Percentiles rank a stretch among this genome's conserved stretches.
Evolutionary conservation across 495 filamentous ascomycete genomes (phyloP).

Genomic region (Echria macrotheca): DNA sequence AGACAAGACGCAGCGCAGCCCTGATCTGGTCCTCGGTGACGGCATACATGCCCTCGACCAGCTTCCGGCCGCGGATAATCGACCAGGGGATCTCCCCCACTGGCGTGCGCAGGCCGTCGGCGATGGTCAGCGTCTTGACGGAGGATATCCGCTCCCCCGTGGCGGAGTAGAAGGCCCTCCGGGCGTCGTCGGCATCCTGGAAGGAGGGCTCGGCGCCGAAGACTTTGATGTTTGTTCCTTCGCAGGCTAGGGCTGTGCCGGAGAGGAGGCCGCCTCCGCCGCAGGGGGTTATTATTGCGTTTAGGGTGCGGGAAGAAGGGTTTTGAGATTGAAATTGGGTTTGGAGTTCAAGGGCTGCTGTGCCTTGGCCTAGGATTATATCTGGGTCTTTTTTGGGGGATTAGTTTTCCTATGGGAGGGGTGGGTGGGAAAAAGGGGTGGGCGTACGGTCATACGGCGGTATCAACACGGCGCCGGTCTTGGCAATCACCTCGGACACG

Average conservation of each 20-base stretch:
- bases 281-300: slow-evolving; percentile 80
- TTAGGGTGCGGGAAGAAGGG: slow-evolving; percentile 35
- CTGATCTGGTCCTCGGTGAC: slow-evolving; percentile 83
- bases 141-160: slow-evolving; percentile 52
- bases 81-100: slow-evolving; percentile 74
- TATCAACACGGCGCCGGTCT: slow-evolving; percentile 70
- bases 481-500: slow-evolving; percentile 55
- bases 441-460: slow-evolving; percentile 89
- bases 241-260: slow-evolving; percentile 72
- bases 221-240: slow-evolving; percentile 59
- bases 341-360: slow-evolving; percentile 76
- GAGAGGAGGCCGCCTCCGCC: slow-evolving; percentile 86
- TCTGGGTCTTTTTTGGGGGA: too few relatives aligned
- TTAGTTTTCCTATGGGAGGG: too few relatives aligned
- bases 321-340: slow-evolving; percentile 49
- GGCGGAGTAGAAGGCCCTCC: slow-evolving; percentile 57
- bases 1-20: slow-evolving; percentile 65
- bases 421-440: too few relatives aligned
- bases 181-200: slow-evolving; percentile 78
- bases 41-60: slow-evolving; percentile 67
- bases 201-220: slow-evolving; percentile 91
- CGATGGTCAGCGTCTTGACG: slow-evolving; percentile 77
- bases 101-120: slow-evolving; percentile 83
- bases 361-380: slow-evolving; percentile 89
- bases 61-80: slow-evolving; percentile 66